Base-by-base conservation (phyloP, 805 yeast species). In the Spathaspora sp. region DNA sequence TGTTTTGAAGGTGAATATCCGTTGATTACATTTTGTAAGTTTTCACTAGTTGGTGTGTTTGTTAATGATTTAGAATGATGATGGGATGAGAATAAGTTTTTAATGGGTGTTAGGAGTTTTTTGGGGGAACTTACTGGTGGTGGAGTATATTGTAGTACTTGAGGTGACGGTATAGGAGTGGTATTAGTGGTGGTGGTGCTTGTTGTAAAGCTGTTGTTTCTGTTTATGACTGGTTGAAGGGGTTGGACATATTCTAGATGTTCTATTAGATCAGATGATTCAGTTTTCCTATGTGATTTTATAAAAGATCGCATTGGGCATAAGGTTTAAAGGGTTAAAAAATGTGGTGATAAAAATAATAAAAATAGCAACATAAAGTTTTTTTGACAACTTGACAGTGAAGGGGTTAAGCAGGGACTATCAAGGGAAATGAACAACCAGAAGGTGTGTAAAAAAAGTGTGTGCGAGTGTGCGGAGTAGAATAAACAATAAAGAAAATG, bases 51-150 rank as follows among this genome's bases (percentile, higher is more conserved):
- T 14, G 32, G 29, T 20, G 28, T 17, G 17, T 16, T 19, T 20
- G 42, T 23, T n/a, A 18, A 39, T 18, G 47, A 28, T 47, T 47
- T 42, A n/a, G 47, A 26, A 18, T 35, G 40, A 16, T 35, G 40
- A 35, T 48, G 50, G n/a, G 49, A 39, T 9, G 52, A 47, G 17
- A 69, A 71, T 49, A 67, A 46, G 52, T 69, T 68, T 54, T 63
- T 65, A 16, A 71, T 70, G 1, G 76, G 76, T 1, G 71, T 65
- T 31, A 71, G 57, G 31, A 71, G 58, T 55, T 71, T 71, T 55
- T 71, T 70, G 26, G 76, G 76, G 6, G 75, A 66, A 17, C 59
- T 58, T 40, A 59, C 26, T 23, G 51, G 55, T 18, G 69, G 63
- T 8, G 66, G 62, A 23, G 60, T 56, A 31, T 55, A 56, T 38